These are phyloP conservation scores for Kregervanrija pseudodelftensis DNA, from an alignment of 805 yeast genomes.

Conservation along the genomic window DNA sequence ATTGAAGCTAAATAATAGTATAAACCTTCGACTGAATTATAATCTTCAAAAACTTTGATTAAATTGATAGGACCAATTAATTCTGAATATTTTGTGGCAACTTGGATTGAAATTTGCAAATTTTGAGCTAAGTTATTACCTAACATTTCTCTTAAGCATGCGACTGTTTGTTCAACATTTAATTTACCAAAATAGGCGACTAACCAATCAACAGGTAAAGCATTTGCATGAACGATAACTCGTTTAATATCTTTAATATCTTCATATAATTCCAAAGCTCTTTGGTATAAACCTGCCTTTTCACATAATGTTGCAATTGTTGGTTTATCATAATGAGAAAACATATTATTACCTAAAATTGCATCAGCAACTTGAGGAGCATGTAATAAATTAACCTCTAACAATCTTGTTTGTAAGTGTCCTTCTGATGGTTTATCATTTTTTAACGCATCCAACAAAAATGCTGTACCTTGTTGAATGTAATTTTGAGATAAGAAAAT, in stretches of 20 bases:
- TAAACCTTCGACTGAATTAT: constrained; percentile 85
- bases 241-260: constrained; percentile 94
- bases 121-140: constrained; percentile 68
- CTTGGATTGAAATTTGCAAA: constrained; percentile 89
- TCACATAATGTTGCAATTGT: constrained; percentile 89
- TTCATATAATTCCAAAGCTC: constrained; percentile 94
- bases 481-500: constrained; percentile 90
- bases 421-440: constrained; percentile 92
- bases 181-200: constrained; percentile 88
- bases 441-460: constrained; percentile 89
- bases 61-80: constrained; percentile 79
- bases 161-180: constrained; percentile 87
- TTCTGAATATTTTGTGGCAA: constrained; percentile 93
- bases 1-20: constrained; percentile 90
- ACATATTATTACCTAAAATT: constrained; percentile 90
- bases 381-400: constrained; percentile 86
- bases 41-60: constrained; percentile 89
- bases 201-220: constrained; percentile 88
- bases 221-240: constrained; percentile 80
- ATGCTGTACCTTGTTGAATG: constrained; percentile 97
- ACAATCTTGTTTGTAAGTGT: constrained; percentile 86
- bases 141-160: constrained; percentile 81
- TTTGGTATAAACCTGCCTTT: constrained; percentile 90
- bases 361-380: constrained; percentile 99
- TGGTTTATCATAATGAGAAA: constrained; percentile 90